Conservation (phyloP, 768 basidiomycete species). For the Boletus tomentosulus region DNA sequence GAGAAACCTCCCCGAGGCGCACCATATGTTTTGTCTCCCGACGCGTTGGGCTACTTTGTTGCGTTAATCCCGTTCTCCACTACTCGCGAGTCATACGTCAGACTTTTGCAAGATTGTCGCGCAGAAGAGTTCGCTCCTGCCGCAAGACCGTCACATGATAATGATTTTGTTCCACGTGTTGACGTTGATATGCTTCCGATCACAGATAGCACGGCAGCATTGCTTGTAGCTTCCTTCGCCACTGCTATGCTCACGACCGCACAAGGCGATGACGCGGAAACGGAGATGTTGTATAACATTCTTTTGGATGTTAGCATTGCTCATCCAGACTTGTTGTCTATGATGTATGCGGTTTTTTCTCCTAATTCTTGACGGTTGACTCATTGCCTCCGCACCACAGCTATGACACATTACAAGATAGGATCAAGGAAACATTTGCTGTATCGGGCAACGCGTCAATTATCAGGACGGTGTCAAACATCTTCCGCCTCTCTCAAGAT, state of each 20-base stretch:
- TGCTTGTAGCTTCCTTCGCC: constrained; percentile 72
- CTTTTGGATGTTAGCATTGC: constrained; percentile 64
- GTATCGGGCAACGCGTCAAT: constrained; percentile 69
- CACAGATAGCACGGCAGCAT: constrained; percentile 56
- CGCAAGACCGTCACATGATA: constrained; percentile 37
- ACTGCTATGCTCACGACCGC: constrained; percentile 71
- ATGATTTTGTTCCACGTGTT: constrained; percentile 48
- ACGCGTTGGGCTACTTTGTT: constrained; percentile 75
- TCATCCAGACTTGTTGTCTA: constrained; percentile 68
- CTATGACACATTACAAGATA: constrained; percentile 73
- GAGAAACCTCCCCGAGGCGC: constrained; percentile 36
- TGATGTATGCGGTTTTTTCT: constrained; percentile 53
- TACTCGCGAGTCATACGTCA: constrained; percentile 49
- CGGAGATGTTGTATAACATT: constrained; percentile 72
- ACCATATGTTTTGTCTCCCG: constrained; percentile 45
- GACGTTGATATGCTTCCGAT: constrained; percentile 59
- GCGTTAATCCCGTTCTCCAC: constrained; percentile 71
- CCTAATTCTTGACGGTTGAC: not conserved
- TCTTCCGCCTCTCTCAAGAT: constrained; percentile 70
- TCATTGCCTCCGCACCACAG: constrained; percentile 34
- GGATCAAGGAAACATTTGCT: constrained; percentile 67
- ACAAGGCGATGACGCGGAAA: constrained; percentile 78
- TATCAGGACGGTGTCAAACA: constrained; percentile 66
- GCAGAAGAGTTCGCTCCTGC: constrained; percentile 45
- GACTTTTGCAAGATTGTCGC: constrained; percentile 60